Conservation (phyloP, 208 protist genomes). For the Histomonas meleagridis region DNA sequence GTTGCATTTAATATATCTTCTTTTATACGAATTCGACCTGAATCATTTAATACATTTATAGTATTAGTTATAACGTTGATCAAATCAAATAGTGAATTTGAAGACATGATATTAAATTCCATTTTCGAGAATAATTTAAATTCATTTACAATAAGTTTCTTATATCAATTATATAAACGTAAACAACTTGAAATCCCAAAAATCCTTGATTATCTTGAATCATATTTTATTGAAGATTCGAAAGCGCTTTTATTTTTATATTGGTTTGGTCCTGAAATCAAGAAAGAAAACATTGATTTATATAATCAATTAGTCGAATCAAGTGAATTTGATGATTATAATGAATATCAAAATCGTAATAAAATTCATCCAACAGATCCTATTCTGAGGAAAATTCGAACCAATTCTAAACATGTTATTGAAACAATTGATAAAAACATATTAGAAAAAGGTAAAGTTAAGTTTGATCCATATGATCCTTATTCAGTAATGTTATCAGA, state of each 20-base stretch:
- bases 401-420: not conserved
- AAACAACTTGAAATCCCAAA: not conserved
- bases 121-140: not conserved
- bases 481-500: not conserved
- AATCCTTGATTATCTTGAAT: not conserved
- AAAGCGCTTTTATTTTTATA: not conserved
- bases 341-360: not conserved
- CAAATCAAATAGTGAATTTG: not conserved
- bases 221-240: not conserved
- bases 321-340: not conserved
- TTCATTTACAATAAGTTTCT: not conserved
- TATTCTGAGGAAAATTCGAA: not conserved
- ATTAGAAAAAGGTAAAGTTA: not conserved
- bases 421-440: too few relatives aligned
- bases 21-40: not conserved
- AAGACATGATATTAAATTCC: not conserved
- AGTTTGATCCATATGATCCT: not conserved
- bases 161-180: not conserved
- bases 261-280: not conserved
- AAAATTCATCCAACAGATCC: not conserved
- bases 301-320: not conserved
- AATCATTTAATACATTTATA: not conserved
- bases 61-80: not conserved
- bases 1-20: not conserved
- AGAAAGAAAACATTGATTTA: not conserved